Conservation (phyloP, 768 basidiomycete genomes). For the Amanita jacksonii region DNA sequence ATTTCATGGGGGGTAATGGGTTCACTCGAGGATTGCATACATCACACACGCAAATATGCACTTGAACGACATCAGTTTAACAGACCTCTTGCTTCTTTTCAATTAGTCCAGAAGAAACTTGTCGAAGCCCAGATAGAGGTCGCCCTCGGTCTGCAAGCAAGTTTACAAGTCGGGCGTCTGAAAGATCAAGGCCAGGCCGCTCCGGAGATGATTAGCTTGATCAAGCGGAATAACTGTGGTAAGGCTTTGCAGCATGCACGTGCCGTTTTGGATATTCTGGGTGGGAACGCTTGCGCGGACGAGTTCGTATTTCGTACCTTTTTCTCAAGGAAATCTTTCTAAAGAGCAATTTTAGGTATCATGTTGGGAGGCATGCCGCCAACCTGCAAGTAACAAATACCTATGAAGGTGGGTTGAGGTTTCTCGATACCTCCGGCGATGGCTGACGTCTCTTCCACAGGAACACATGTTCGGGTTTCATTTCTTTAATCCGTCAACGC, state of each 20-base stretch:
- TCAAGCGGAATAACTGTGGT: constrained; percentile 94
- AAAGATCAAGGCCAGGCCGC: constrained; percentile 68
- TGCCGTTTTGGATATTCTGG: constrained; percentile 78
- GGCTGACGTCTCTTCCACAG: constrained; percentile 18
- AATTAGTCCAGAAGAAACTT: constrained; percentile 96
- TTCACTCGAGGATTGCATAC: constrained; percentile 85
- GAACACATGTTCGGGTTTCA: constrained; percentile 43
- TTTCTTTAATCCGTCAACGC: not conserved
- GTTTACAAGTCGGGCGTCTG: constrained; percentile 74
- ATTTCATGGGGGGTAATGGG: constrained; percentile 97
- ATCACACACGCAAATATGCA: constrained; percentile 70
- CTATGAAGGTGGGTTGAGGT: constrained; percentile 61
- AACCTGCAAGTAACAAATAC: constrained; percentile 96
- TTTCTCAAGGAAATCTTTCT: not conserved
- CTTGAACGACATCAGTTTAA: constrained; percentile 87
- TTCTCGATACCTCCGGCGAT: not conserved
- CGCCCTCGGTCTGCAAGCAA: constrained; percentile 66
- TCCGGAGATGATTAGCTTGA: constrained; percentile 90
- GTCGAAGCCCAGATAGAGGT: constrained; percentile 88
- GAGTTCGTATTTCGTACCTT: constrained; percentile 47
- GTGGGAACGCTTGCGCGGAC: constrained; percentile 89
- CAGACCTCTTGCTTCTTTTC: constrained; percentile 86
- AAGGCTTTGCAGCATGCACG: constrained; percentile 84
- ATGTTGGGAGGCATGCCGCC: constrained; percentile 89
- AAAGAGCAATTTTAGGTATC: constrained; percentile 48